Evolutionary conservation across 78 protist species (phyloP), one percentile per base, ranked within the genome.

Genomic region (Acrasis kona): DNA sequence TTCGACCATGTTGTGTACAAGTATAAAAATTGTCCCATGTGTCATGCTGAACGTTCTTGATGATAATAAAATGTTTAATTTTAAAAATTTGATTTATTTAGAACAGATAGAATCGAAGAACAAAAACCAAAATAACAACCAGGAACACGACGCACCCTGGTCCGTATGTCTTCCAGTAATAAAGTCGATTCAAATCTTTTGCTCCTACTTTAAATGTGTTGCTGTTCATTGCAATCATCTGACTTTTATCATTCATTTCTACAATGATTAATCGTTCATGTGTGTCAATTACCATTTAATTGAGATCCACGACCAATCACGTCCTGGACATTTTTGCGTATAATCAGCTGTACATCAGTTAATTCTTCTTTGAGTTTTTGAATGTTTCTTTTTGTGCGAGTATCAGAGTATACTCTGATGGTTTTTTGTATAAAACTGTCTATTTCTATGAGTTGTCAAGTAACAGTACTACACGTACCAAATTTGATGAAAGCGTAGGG

Each of bases 401-500:
- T 50, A 19, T 50, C 61, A 50, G 61, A 50, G 61, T n/a, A 50
- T 19, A 50, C 19, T 50, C 19, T 50, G 19, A 19, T 19, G 19
- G 61, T 50, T 50, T 50, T 19, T 50, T 50, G 19, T 50, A 50
- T 50, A 50, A 50, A n/a, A n/a, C n/a, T n/a, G n/a, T n/a, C n/a
- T n/a, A n/a, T n/a, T n/a, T n/a, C n/a, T n/a, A n/a, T n/a, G n/a
- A n/a, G n/a, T n/a, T n/a, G n/a, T n/a, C n/a, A n/a, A n/a, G n/a
- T n/a, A n/a, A n/a, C n/a, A n/a, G n/a, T n/a, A n/a, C n/a, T n/a
- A n/a, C n/a, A 76, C 30, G 87, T 83, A 70, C 84, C 94, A 69
- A 91, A 91, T 34, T 74, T 57, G 27, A 89, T 78, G 72, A 88
- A 91, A 29, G 81, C 81, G 77, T 86, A 91, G 7, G 96, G 96